These are phyloP conservation scores for Lentinula detonsa DNA, from an alignment of 768 basidiomycete species.

Conservation along the genomic window DNA sequence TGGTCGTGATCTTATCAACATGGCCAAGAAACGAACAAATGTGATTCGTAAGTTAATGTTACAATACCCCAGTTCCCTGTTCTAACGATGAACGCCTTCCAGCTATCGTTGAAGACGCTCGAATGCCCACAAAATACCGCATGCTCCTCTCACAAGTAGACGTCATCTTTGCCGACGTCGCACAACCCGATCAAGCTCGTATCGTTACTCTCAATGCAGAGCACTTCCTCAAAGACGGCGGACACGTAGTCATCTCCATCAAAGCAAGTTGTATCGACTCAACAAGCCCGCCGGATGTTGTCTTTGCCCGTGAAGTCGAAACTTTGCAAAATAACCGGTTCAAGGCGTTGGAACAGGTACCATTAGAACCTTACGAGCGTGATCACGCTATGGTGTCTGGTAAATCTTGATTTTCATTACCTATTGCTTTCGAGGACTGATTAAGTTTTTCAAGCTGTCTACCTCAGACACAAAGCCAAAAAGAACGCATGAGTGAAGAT, in stretches of 20 bases:
- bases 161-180: conserved; percentile 97
- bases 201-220: conserved; percentile 92
- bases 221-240: conserved; percentile 91
- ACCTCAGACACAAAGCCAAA: conserved; percentile 7
- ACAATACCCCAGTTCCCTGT: not conserved
- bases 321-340: conserved; percentile 70
- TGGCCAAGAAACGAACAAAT: conserved; percentile 99
- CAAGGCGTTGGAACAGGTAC: conserved; percentile 94
- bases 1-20: conserved; percentile 95
- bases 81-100: not conserved
- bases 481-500: not conserved
- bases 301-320: conserved; percentile 87
- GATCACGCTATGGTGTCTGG: conserved; percentile 90
- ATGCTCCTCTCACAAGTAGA: conserved; percentile 96
- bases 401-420: conserved; percentile 23
- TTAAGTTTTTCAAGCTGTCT: not conserved
- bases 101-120: conserved; percentile 98
- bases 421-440: not conserved
- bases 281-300: conserved; percentile 81
- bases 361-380: conserved; percentile 88
- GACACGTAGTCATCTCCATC: conserved; percentile 93
- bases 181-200: conserved; percentile 98
- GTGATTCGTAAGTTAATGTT: conserved; percentile 73
- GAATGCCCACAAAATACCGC: conserved; percentile 93
- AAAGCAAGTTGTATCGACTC: conserved; percentile 99